Conservation (phyloP, 2,329 filamentous ascomycete genomes). For the Arthroderma sp. region DNA sequence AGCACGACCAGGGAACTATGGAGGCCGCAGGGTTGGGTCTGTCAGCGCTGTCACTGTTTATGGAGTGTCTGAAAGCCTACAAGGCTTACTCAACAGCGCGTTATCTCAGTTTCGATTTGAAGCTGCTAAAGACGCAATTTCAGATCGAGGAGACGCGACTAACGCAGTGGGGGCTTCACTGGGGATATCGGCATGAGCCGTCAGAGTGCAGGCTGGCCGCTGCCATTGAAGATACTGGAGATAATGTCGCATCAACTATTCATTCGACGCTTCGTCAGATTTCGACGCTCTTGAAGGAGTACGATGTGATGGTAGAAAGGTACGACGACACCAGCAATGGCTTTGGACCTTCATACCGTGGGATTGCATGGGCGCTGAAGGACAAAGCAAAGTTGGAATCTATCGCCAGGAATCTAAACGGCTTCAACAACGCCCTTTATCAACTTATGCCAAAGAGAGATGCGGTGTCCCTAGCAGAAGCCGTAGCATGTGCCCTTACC, state of each 20-base stretch:
- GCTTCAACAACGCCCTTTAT: neutral
- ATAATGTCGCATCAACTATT: neutral
- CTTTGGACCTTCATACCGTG: neutral
- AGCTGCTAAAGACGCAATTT: neutral
- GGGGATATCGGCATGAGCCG: neutral
- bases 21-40: neutral
- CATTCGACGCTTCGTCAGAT: neutral
- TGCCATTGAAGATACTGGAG: neutral
- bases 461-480: neutral
- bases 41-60: neutral
- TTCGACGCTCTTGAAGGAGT: neutral
- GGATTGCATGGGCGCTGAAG: neutral
- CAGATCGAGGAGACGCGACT: neutral
- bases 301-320: neutral
- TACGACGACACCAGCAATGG: neutral
- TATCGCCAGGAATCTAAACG: neutral
- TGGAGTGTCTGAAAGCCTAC: neutral
- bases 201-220: neutral
- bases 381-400: neutral
- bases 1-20: too few species aligned
- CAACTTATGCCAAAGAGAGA: neutral
- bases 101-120: neutral
- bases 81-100: neutral
- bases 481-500: neutral
- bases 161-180: neutral